Evolutionary conservation across 768 basidiomycete genomes (phyloP).

Genomic region (Hortiboletus flavorubellus): DNA sequence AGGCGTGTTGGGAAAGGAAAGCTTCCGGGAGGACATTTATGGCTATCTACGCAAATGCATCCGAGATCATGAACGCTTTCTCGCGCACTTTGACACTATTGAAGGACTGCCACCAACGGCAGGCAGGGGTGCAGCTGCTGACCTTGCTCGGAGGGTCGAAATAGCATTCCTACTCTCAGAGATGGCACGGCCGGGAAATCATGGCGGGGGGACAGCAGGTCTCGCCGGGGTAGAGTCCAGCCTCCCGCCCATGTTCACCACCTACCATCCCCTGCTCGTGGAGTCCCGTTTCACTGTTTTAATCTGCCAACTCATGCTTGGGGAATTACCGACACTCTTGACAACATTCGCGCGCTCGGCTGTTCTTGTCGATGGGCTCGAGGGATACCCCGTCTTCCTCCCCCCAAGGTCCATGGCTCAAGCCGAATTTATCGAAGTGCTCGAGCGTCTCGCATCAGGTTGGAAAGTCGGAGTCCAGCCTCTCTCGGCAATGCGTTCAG

Average conservation of each 20-base stretch:
- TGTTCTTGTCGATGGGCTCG: constrained; percentile 71
- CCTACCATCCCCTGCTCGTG: constrained; percentile 86
- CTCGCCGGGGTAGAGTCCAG: constrained; percentile 37
- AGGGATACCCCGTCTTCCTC: constrained; percentile 85
- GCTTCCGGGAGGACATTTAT: constrained; percentile 59
- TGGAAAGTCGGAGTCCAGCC: constrained; percentile 68
- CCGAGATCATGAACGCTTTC: constrained; percentile 82
- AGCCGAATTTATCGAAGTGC: constrained; percentile 82
- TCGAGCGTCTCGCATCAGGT: constrained; percentile 75
- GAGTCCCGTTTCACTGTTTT: constrained; percentile 84
- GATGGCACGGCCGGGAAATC: constrained; percentile 59
- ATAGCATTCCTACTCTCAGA: constrained; percentile 70
- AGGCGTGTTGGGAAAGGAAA: constrained; percentile 47
- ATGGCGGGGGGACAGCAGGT: constrained; percentile 32
- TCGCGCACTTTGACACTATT: constrained; percentile 77
- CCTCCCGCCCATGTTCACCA: constrained; percentile 66
- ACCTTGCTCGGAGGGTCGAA: constrained; percentile 54
- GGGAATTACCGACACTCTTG: constrained; percentile 62
- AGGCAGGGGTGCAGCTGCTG: constrained; percentile 19
- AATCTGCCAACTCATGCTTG: constrained; percentile 72
- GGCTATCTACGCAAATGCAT: constrained; percentile 67
- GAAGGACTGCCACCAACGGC: constrained; percentile 37
- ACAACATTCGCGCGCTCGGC: constrained; percentile 66
- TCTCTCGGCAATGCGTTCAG: constrained; percentile 41
- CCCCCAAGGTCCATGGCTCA: constrained; percentile 88